Evolutionary conservation across 805 yeast species (phyloP), one percentile per base, ranked within the genome.

Genomic region (Candida cerambycidarum): DNA sequence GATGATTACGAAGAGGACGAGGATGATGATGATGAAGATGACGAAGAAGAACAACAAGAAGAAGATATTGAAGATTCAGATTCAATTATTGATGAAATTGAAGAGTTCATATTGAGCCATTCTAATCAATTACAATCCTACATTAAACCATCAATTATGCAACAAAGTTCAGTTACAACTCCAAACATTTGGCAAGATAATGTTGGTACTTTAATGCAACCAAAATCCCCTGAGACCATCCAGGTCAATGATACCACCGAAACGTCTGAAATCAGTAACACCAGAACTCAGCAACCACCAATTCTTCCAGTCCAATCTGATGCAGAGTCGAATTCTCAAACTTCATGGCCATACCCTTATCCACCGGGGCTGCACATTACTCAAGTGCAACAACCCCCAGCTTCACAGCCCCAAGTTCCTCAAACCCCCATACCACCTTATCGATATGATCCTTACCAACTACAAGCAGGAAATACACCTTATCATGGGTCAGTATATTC

Each of bases 31-130:
- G 23, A 27, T 3, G 38, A 38, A 13, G 43, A 32, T n/a, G 38
- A 25, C 3, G 37, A 37, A 3, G 43, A 32, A 7, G 39, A 32
- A 16, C 31, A 32, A 12, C 19, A n/a, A 3, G 42, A 42, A 4
- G 39, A 32, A 7, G 36, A 38, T 4, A 12, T 9, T 13, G 39
- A 13, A 1, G 39, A 38, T 18, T 18, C 29, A 16, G 42, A 38
- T 15, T 38, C 42, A 13, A 57, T 71, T 0, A 52, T 67, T n/a
- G 65, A 61, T 28, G 73, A 67, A 27, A 68, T 69, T 33, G 69
- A 67, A 49, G 58, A 58, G 28, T 55, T 59, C 38, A 69, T 69
- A 23, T 46, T 58, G 7, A 61, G 53, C 28, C 74, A 69, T 42
- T 59, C 71, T 2, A 57, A 58, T 14, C 53, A 58, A 30, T 45